These are phyloP conservation scores for Halenospora varia DNA, from an alignment of 495 filamentous ascomycete species.

Conservation along the genomic window DNA sequence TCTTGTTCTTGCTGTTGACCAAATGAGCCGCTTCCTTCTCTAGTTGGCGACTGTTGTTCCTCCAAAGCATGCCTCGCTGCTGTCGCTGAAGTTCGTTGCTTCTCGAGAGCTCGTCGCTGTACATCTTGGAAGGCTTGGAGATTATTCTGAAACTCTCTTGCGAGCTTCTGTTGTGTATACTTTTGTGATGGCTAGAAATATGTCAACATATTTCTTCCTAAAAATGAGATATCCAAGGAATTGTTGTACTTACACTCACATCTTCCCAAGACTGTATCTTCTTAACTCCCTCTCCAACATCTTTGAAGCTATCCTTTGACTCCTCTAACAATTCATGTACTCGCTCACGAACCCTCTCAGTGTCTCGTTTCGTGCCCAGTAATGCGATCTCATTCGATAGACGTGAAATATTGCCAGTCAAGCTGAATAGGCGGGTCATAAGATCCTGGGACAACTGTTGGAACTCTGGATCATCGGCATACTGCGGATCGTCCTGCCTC, in stretches of 20 bases:
- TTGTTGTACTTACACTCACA: conserved; percentile 63
- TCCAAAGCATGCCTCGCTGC: conserved; percentile 73
- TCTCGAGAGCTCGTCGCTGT: conserved; percentile 85
- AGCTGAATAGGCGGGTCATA: conserved; percentile 77
- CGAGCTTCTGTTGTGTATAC: conserved; percentile 92
- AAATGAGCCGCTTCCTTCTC: conserved; percentile 28
- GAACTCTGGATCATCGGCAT: conserved; percentile 94
- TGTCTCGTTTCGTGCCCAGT: conserved; percentile 87
- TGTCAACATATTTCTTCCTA: conserved; percentile 19
- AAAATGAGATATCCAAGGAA: background rate
- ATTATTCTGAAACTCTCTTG: conserved; percentile 81
- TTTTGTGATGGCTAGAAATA: conserved; percentile 72
- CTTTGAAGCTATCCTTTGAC: conserved; percentile 81
- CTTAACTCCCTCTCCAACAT: conserved; percentile 89
- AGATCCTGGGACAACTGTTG: conserved; percentile 72
- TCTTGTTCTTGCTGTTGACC: conserved; percentile 66
- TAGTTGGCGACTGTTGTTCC: conserved; percentile 35
- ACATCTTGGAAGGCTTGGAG: conserved; percentile 87
- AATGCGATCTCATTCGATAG: conserved; percentile 76
- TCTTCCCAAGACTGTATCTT: conserved; percentile 89
- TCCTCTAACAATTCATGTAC: conserved; percentile 84
- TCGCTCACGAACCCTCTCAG: conserved; percentile 82
- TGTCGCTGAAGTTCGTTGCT: conserved; percentile 79
- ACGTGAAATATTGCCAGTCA: conserved; percentile 81
- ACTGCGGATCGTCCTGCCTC: conserved; percentile 61